Conservation (phyloP, 164 flowering plant genomes). For the Tetracentron sinense region DNA sequence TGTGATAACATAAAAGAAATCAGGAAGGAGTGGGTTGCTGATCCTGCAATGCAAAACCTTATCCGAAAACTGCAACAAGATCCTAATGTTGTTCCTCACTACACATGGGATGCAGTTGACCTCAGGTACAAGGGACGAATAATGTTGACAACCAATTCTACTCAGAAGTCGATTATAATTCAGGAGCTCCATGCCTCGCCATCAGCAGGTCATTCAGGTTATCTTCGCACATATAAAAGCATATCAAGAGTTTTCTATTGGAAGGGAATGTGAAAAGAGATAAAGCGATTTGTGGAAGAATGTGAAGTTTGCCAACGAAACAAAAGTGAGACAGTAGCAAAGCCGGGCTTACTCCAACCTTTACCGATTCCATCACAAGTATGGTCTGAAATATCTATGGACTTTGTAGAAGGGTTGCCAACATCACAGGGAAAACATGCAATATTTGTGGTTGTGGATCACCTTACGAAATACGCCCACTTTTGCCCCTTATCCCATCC, state of each 20-base stretch:
- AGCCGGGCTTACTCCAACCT: neutral
- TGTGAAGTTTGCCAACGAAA: neutral
- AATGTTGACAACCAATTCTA: neutral
- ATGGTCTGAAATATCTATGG: neutral
- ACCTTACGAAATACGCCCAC: neutral
- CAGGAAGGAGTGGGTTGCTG: neutral
- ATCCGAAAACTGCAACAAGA: neutral
- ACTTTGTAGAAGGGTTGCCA: neutral
- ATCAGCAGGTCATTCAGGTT: neutral
- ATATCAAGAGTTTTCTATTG: neutral
- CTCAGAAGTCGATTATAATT: neutral
- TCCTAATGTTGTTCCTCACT: neutral
- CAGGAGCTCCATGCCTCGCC: neutral
- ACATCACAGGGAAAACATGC: neutral
- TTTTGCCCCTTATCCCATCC: neutral
- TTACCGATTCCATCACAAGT: neutral
- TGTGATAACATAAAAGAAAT: neutral
- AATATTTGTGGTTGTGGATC: neutral
- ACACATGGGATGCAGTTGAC: neutral
- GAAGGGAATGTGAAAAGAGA: neutral
- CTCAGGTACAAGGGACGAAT: neutral
- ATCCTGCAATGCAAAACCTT: neutral
- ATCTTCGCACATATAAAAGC: neutral
- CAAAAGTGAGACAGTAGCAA: neutral
- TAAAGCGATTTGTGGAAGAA: neutral